Evolutionary conservation across 164 flowering plant genomes (phyloP), one percentile per base, ranked within the genome.

Genomic region (Macadamia integrifolia): DNA sequence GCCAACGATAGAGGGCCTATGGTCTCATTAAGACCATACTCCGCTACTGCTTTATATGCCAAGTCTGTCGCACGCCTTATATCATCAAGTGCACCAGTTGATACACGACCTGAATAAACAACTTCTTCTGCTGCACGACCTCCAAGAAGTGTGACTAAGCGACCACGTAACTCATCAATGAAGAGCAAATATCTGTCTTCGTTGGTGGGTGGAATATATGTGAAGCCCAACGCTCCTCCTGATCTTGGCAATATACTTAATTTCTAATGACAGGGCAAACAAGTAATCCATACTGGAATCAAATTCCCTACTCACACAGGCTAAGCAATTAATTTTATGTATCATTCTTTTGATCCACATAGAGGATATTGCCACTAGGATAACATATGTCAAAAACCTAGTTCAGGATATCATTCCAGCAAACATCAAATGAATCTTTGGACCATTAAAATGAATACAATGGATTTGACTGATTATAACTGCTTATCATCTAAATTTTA

Each of bases 41-140:
- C 99, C 66, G 99, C 97, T 50, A 94, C 84, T 59, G 99, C 97
- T 80, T 94, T 94, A 79, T 92, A 92, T 61, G 99, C 99, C 87
- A 94, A 82, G 80, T 94, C 98, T 40, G 99, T 94, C 52, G 99
- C 99, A 70, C 98, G 84, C 58, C 92, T 81, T 56, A 94, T 94
- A 70, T 94, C 99, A 83, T 94, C 99, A 66, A 94, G 86, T 63
- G 99, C 97, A 81, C 99, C 99, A 14, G 99, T 94, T 58, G 99
- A 92, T 44, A 92, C 89, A 66, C 97, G 97, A 48, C 99, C 99
- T 61, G 92, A 89, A 77, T 87, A 94, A 58, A 85, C 78, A 76
- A 94, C 81, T 83, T 92, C 98, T 82, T 94, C 99, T 3, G 99
- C 99, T 53, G 99, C 99, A 71, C 99, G 97, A 14, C 99, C 97